Evolutionary conservation across 768 basidiomycete species (phyloP).

Genomic region (Auricularia cornea): DNA sequence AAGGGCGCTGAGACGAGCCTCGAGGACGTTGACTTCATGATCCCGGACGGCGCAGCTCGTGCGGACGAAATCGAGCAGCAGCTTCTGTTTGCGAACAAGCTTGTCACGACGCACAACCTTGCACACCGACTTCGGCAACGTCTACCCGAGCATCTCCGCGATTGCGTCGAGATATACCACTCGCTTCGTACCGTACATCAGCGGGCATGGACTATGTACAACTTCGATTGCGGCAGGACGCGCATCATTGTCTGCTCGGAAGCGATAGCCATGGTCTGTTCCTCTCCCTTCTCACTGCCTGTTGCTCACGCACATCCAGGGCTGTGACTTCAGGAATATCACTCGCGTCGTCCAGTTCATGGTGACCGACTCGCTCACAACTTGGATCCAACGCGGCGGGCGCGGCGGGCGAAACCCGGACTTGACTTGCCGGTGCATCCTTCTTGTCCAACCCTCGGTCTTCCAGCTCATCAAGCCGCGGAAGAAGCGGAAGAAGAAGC

Average conservation of each 20-base stretch:
- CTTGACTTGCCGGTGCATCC: neutral
- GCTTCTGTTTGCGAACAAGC: neutral
- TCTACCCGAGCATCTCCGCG: neutral
- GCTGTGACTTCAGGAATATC: constrained; percentile 29
- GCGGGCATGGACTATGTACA: neutral
- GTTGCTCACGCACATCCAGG: constrained; percentile 12
- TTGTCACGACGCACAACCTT: neutral
- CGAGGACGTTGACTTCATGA: neutral
- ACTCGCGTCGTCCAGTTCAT: constrained; percentile 34
- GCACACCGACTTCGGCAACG: neutral
- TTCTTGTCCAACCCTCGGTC: neutral
- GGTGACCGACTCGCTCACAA: constrained; percentile 19
- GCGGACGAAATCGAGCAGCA: neutral
- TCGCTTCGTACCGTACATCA: neutral
- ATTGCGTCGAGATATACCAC: neutral
- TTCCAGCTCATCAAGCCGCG: neutral
- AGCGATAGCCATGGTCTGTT: neutral
- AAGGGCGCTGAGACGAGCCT: neutral
- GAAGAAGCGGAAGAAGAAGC: neutral
- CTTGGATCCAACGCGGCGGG: constrained; percentile 27
- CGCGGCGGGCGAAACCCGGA: constrained; percentile 19
- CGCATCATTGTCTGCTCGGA: neutral
- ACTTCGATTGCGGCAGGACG: neutral
- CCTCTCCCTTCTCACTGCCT: neutral
- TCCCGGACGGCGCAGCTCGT: neutral